Base-by-base conservation (phyloP, 2,329 filamentous ascomycete genomes). In the Ascochyta fabae region DNA sequence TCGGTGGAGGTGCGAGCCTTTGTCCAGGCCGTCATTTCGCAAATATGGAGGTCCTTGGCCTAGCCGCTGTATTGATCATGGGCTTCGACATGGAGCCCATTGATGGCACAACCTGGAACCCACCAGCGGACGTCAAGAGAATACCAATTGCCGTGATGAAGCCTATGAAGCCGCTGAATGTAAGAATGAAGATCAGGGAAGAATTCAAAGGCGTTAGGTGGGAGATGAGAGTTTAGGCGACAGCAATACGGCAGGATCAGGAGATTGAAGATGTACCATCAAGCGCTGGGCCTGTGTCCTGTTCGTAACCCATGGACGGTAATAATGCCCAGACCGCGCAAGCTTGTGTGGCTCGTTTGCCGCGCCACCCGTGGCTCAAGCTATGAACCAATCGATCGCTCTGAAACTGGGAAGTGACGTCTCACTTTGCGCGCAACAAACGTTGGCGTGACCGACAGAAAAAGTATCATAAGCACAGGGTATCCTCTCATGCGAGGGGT, bases 1-100 rank as follows among this genome's bases (percentile, higher is more conserved):
- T 76, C 51, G 73, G 74, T 3, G 74, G 74, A 3, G 73, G 73
- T 12, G 47, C 46, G 6, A 65, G 61, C 9, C 48, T 74, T 1
- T 77, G 74, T 59, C 75, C 75, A 4, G 75, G 73, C 1, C 60
- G 73, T 4, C 70, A 75, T 47, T 75, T 77, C 50, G 73, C 74
- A 3, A 65, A 62, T 23, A 68, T 61, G 33, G 73, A 77, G 53
- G 66, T 77, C 36, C 27, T 72, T n/a, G 56, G 58, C 6, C 45
- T 74, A 15, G 62, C 65, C 0, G 66, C 74, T 10, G 56, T 69
- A 13, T 27, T 76, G 34, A 56, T 71, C 2, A 36, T 66, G 47
- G 61, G 65, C 0, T 77, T 72, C 58, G 74, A 77, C 35, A 44
- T 76, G 15, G 23, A 41, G 23, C 60, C 67, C 4, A 41, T 60